Evolutionary conservation across 208 protist species (phyloP), one percentile per base, ranked within the genome.

Genomic region (Wallacemonas sp.): DNA sequence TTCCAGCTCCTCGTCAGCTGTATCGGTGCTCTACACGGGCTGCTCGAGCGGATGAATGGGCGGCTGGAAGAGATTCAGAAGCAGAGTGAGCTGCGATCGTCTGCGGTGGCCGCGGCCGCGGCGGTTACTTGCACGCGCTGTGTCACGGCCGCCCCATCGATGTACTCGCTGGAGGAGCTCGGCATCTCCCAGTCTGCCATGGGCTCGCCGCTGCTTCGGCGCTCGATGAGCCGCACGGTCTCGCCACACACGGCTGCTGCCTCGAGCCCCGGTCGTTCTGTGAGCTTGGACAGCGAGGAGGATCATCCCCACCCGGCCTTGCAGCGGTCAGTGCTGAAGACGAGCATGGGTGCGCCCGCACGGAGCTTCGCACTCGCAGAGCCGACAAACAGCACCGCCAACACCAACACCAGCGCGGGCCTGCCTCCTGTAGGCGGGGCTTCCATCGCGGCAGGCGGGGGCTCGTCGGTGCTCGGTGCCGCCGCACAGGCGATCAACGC

Each of bases 1-100:
- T 82, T 88, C 27, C 77, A 66, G 27, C 59, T 79, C 17, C 77
- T 92, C 17, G 80, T 87, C 6, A 80, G 75, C 56, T 77, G 66
- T 44, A 75, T 91, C 34, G 85, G 85, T 5, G 75, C 77, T 5
- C 46, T 67, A 0, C 75, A 89, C 70, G 73, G 60, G 33, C 41
- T 71, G 17, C 59, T 91, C 44, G 73, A 85, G 55, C 70, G 64
- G 33, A 70, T 91, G 39, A 91, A 84, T 70, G 39, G 62, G 19
- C 27, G 38, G 14, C 45, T 91, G 21, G 41, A 41, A 49, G 62
- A 66, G 44, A 62, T 86, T 17, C 75, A 80, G 30, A 70, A 61
- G 28, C 51, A 53, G 46, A 79, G 66, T 36, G 77, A 83, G 66
- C 53, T 72, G 34, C 42, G 58, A 11, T 59, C 71, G 36, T 66